Evolutionary conservation across 1,139 yeast species (phyloP).

Genomic region (Hansenula sp.): DNA sequence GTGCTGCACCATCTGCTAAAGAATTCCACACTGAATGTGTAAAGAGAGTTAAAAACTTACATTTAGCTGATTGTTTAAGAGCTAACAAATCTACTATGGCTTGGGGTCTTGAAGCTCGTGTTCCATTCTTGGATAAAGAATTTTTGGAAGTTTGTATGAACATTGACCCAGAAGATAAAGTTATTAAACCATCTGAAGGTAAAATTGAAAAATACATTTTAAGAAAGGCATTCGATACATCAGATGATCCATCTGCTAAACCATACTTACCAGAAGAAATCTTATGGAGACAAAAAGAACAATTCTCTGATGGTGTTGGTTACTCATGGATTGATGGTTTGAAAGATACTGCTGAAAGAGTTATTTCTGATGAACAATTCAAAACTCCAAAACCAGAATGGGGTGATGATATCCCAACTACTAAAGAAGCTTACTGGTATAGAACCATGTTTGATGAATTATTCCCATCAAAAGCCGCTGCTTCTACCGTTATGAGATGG

Average conservation of each 20-base stretch:
- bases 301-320: constrained; percentile 98
- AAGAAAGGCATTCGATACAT: constrained; percentile 95
- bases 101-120: constrained; percentile 99
- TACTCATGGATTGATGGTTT: constrained; percentile 98
- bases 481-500: constrained; percentile 98
- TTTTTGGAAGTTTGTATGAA: constrained; percentile 92
- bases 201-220: constrained; percentile 89
- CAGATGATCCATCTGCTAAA: constrained; percentile 58
- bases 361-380: constrained; percentile 83
- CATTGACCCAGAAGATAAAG: constrained; percentile 88
- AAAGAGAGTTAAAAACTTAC: constrained; percentile 93
- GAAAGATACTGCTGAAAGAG: constrained; percentile 89
- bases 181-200: constrained; percentile 66
- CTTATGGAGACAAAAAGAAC: constrained; percentile 99
- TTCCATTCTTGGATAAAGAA: constrained; percentile 93
- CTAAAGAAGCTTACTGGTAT: constrained; percentile 99
- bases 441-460: constrained; percentile 92
- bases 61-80: constrained; percentile 93
- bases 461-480: constrained; percentile 89
- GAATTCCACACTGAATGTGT: constrained; percentile 97
- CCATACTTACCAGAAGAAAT: constrained; percentile 96
- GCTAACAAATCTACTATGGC: constrained; percentile 99
- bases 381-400: constrained; percentile 90
- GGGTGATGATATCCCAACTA: constrained; percentile 92
- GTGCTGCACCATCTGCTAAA: constrained; percentile 86